Conservation (phyloP, 257 asterid species). For the Perilla frutescens region DNA sequence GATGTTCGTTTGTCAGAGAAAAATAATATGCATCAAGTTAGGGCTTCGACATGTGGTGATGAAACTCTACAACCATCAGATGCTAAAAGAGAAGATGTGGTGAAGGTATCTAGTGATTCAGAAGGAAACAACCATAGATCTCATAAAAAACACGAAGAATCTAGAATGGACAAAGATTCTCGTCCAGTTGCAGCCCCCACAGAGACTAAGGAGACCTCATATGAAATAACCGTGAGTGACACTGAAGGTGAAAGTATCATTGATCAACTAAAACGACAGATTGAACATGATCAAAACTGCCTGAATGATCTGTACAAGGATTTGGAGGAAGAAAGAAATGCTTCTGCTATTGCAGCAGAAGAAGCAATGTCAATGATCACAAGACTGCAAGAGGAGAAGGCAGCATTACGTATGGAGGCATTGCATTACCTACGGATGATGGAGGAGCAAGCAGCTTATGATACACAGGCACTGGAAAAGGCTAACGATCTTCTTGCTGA, state of each 20-base stretch:
- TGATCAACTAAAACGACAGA: conserved; percentile 59
- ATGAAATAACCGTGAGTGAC: conserved; percentile 45
- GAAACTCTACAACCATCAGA: conserved; percentile 33
- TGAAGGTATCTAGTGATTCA: conserved; percentile 29
- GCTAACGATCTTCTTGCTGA: conserved; percentile 83
- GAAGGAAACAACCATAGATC: conserved; percentile 23
- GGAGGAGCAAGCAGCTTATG: conserved; percentile 97
- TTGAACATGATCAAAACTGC: conserved; percentile 53
- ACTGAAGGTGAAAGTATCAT: conserved; percentile 64
- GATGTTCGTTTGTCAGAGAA: conserved; percentile 34
- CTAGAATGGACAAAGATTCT: conserved; percentile 40
- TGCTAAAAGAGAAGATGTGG: conserved; percentile 37
- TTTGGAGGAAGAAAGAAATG: conserved; percentile 87
- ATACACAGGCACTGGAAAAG: conserved; percentile 78
- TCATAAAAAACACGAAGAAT: conserved; percentile 28
- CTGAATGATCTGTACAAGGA: conserved; percentile 69
- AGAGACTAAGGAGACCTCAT: conserved; percentile 46
- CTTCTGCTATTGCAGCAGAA: conserved; percentile 80
- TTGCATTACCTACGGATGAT: conserved; percentile 89
- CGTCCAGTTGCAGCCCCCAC: conserved; percentile 36
- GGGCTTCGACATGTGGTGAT: conserved; percentile 24
- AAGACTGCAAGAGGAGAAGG: conserved; percentile 92
- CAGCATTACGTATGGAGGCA: conserved; percentile 93
- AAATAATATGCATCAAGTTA: conserved; percentile 22
- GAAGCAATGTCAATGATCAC: conserved; percentile 96